Evolutionary conservation across 2,329 filamentous ascomycete genomes (phyloP).

Genomic region (Hyphodiscus sp.): DNA sequence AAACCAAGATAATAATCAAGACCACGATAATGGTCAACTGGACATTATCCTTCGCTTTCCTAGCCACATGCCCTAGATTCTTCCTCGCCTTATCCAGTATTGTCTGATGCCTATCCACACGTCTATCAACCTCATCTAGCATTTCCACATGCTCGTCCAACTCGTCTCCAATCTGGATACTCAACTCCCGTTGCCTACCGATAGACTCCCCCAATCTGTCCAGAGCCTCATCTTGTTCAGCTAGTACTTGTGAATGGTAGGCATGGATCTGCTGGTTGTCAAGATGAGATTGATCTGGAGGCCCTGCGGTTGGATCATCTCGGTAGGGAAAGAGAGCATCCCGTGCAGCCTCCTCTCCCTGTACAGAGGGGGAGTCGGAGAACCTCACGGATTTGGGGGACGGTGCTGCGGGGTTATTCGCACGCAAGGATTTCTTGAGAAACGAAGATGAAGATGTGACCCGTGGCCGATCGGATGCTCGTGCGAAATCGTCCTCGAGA

Average conservation of each 20-base stretch:
- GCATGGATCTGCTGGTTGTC: constrained; percentile 80
- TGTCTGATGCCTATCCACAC: constrained; percentile 73
- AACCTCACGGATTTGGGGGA: constrained; percentile 77
- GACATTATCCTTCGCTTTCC: constrained; percentile 76
- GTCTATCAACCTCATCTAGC: constrained; percentile 81
- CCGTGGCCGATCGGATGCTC: constrained; percentile 39
- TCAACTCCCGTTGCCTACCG: constrained; percentile 81
- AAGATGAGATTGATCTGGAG: constrained; percentile 40
- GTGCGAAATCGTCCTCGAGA: constrained; percentile 57
- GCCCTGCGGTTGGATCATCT: constrained; percentile 52
- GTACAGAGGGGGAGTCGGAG: constrained; percentile 52
- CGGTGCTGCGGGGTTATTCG: constrained; percentile 25
- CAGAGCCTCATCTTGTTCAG: constrained; percentile 91
- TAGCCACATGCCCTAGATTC: constrained; percentile 64
- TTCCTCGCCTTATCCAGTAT: constrained; percentile 70
- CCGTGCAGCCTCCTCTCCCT: constrained; percentile 43
- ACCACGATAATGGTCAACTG: constrained; percentile 68
- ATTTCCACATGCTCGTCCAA: constrained; percentile 83
- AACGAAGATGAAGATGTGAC: constrained; percentile 38
- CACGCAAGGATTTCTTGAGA: constrained; percentile 31
- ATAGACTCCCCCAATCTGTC: constrained; percentile 83
- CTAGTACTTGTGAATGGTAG: constrained; percentile 73
- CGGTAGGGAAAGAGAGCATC: constrained; percentile 61
- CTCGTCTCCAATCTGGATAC: constrained; percentile 94
- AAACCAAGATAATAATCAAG: constrained; percentile 59